phyloP scores from a whole-genome alignment of 2,329 filamentous ascomycete species.

The Berkeleyomyces basicola region DNA sequence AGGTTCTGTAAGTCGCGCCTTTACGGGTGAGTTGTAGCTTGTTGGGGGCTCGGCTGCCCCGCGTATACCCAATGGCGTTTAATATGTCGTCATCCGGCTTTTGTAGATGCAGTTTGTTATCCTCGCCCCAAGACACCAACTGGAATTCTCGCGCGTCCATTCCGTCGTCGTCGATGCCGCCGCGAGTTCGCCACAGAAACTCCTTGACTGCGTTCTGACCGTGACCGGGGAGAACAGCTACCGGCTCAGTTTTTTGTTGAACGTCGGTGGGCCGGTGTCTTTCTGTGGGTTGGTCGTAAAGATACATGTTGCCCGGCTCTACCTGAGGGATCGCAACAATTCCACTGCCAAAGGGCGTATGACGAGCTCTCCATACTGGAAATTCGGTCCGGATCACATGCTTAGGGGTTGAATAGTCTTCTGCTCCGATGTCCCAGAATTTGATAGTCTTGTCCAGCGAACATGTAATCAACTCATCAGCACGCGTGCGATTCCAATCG shows the following conservation, averaged over 20 bases:
- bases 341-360: slow-evolving; percentile 78
- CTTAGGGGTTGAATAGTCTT: slow-evolving; percentile 41
- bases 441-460: slow-evolving; percentile 86
- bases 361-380: slow-evolving; percentile 78
- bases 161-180: slow-evolving; percentile 46
- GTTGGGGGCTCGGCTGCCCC: slow-evolving; percentile 46
- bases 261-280: slow-evolving; percentile 11
- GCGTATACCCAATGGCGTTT: slow-evolving; percentile 53
- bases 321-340: slow-evolving; percentile 84
- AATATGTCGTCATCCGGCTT: slow-evolving; percentile 49
- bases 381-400: slow-evolving; percentile 68
- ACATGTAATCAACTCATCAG: slow-evolving; percentile 64
- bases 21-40: slow-evolving; percentile 61
- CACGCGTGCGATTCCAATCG: slow-evolving; percentile 74
- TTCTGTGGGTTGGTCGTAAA: slow-evolving; percentile 53
- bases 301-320: slow-evolving; percentile 66
- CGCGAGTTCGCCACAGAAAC: slow-evolving; percentile 75
- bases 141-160: slow-evolving; percentile 79
- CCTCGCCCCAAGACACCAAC: slow-evolving; percentile 81
- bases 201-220: slow-evolving; percentile 63
- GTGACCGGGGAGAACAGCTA: slow-evolving; percentile 43
- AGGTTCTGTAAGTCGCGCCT: slow-evolving; percentile 73
- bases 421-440: slow-evolving; percentile 65
- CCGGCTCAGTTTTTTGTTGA: slow-evolving; percentile 29
- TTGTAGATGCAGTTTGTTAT: slow-evolving; percentile 67